Percentiles rank a stretch among this genome's conserved stretches.
phyloP scores from a whole-genome alignment of 768 basidiomycete genomes.

The Artomyces pyxidatus region DNA sequence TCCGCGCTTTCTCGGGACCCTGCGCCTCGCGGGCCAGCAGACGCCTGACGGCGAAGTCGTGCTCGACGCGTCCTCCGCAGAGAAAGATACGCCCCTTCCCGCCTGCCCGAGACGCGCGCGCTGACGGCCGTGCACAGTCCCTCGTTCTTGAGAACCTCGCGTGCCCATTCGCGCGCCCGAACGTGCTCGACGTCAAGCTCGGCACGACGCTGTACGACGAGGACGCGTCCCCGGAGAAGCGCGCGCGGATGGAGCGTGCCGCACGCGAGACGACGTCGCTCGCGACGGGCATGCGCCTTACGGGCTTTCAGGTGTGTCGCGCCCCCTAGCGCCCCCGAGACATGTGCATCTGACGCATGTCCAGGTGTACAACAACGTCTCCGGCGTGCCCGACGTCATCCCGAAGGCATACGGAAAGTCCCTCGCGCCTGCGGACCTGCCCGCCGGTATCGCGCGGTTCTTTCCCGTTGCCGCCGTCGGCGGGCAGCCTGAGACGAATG shows the following conservation, averaged over 20 bases:
- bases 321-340: too few relatives aligned
- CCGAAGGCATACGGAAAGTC: constrained; percentile 75
- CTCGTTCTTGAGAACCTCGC: constrained; percentile 83
- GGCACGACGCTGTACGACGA: constrained; percentile 85
- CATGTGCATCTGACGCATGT: too few relatives aligned
- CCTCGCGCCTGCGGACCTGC: constrained; percentile 59
- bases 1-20: constrained; percentile 73
- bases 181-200: constrained; percentile 88
- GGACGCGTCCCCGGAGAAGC: constrained; percentile 59
- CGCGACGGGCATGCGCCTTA: constrained; percentile 73
- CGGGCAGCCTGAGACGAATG: constrained; percentile 16
- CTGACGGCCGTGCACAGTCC: constrained; percentile 32
- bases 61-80: constrained; percentile 15
- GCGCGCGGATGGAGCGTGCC: constrained; percentile 62
- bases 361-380: constrained; percentile 66
- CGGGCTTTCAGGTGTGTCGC: constrained; percentile 86
- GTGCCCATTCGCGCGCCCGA: constrained; percentile 67
- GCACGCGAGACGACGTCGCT: constrained; percentile 66
- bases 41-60: constrained; percentile 6
- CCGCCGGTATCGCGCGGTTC: constrained; percentile 69
- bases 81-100: background rate
- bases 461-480: constrained; percentile 47
- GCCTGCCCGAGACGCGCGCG: background rate
- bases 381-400: constrained; percentile 48
- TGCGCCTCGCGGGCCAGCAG: constrained; percentile 57